These are phyloP conservation scores for Tricholoma terreum DNA, from an alignment of 768 basidiomycete species.

Conservation along the genomic window DNA sequence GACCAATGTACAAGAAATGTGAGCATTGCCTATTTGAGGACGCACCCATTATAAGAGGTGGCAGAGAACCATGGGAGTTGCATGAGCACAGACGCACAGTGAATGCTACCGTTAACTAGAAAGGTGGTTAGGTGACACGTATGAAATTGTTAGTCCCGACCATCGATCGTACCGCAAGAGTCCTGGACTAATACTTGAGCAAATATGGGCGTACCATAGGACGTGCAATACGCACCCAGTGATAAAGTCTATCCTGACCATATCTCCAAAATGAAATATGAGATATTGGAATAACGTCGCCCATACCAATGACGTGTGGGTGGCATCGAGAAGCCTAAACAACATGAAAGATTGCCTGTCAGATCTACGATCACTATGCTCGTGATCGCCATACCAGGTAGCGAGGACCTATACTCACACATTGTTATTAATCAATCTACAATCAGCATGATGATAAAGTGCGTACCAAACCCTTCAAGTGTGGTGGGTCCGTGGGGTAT, in stretches of 20 bases:
- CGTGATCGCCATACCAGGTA: conserved; percentile 8
- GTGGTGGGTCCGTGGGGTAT: conserved; percentile 12
- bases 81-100: conserved; percentile 18
- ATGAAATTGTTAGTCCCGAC: background rate
- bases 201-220: background rate
- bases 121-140: background rate
- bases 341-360: background rate
- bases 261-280: conserved; percentile 29
- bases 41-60: background rate
- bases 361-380: background rate
- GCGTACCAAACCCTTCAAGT: conserved; percentile 15
- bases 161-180: conserved; percentile 12
- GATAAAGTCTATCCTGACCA: conserved; percentile 28
- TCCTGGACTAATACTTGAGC: conserved; percentile 9
- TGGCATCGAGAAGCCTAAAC: conserved; percentile 34
- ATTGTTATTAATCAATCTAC: background rate
- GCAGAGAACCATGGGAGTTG: background rate
- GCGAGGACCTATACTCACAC: conserved; percentile 11
- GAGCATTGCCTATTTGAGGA: conserved; percentile 29
- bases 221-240: conserved; percentile 27
- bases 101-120: conserved; percentile 18
- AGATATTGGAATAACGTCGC: conserved; percentile 38
- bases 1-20: conserved; percentile 44
- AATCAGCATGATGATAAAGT: background rate
- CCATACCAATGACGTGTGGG: conserved; percentile 38